Conservation (phyloP, 768 basidiomycete species). For the Pisolithus tinctorius region DNA sequence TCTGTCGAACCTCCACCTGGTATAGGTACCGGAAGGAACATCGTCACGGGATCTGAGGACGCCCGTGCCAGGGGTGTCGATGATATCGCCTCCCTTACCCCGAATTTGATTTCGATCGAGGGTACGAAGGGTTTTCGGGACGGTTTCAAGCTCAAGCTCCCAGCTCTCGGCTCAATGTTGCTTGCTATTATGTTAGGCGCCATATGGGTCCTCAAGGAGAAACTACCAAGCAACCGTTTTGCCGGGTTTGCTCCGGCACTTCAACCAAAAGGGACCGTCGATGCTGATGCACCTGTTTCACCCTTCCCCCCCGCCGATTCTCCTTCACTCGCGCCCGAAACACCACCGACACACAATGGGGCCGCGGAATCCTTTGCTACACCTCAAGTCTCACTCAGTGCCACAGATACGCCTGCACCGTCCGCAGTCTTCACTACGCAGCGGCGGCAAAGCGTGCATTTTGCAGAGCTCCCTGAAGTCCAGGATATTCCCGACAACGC, state of each 20-base stretch:
- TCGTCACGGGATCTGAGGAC: slow-evolving; percentile 9
- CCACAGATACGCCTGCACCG: slow-evolving; percentile 1
- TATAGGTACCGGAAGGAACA: slow-evolving; percentile 7
- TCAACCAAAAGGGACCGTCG: not conserved
- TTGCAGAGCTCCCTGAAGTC: slow-evolving; percentile 3
- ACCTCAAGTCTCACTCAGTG: not conserved
- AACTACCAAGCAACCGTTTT: slow-evolving; percentile 5
- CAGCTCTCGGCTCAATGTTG: slow-evolving; percentile 16
- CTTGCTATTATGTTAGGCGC: slow-evolving; percentile 19
- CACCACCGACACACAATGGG: not conserved
- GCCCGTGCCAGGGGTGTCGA: slow-evolving; percentile 13
- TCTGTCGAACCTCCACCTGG: slow-evolving; percentile 27
- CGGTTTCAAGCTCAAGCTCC: slow-evolving; percentile 8
- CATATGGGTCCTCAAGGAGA: slow-evolving; percentile 21
- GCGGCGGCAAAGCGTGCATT: slow-evolving; percentile 1
- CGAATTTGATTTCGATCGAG: slow-evolving; percentile 4
- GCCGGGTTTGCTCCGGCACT: not conserved
- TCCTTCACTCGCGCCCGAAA: not conserved
- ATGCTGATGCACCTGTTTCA: not conserved
- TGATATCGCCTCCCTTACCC: slow-evolving; percentile 6
- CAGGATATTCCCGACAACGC: slow-evolving; percentile 9
- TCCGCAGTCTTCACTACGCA: not conserved
- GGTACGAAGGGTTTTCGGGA: slow-evolving; percentile 7
- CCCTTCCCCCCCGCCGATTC: slow-evolving; percentile 1
- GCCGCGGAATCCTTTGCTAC: too few species aligned